These are phyloP conservation scores for Acer yangbiense DNA, from an alignment of 345 rosid genomes.

Conservation along the genomic window DNA sequence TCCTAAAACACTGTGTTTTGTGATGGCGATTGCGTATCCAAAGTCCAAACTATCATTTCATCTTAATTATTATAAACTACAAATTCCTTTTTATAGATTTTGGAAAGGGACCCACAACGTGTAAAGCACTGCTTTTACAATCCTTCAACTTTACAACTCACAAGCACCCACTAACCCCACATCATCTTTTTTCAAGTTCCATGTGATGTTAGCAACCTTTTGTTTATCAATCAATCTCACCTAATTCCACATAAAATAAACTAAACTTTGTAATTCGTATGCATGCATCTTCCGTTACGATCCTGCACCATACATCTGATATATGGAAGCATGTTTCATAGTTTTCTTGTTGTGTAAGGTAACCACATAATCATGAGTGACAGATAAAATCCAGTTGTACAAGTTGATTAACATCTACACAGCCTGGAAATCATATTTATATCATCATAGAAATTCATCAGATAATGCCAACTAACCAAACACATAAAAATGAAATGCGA, in stretches of 20 bases:
- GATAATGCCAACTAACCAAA: background rate
- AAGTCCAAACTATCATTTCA: background rate
- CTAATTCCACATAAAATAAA: background rate
- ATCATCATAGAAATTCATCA: background rate
- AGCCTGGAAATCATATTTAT: background rate
- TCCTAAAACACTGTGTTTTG: background rate
- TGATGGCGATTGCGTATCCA: background rate
- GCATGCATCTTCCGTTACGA: too few relatives aligned
- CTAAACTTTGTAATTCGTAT: too few relatives aligned
- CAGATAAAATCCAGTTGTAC: conserved; percentile 1
- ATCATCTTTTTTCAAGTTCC: background rate
- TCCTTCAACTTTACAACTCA: too few relatives aligned
- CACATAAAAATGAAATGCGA: background rate
- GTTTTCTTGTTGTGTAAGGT: background rate
- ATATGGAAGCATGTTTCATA: too few relatives aligned
- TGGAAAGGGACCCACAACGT: conserved; percentile 10
- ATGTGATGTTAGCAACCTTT: background rate
- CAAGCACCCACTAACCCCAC: too few relatives aligned
- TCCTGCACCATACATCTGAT: too few relatives aligned
- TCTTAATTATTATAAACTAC: background rate
- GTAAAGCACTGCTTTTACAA: background rate
- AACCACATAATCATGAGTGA: background rate
- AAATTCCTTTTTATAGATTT: background rate
- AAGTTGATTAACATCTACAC: background rate
- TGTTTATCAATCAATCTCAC: conserved; percentile 2